These are phyloP conservation scores for Coniochaeta hoffmannii DNA, from an alignment of 2,329 filamentous ascomycete genomes.

Conservation along the genomic window DNA sequence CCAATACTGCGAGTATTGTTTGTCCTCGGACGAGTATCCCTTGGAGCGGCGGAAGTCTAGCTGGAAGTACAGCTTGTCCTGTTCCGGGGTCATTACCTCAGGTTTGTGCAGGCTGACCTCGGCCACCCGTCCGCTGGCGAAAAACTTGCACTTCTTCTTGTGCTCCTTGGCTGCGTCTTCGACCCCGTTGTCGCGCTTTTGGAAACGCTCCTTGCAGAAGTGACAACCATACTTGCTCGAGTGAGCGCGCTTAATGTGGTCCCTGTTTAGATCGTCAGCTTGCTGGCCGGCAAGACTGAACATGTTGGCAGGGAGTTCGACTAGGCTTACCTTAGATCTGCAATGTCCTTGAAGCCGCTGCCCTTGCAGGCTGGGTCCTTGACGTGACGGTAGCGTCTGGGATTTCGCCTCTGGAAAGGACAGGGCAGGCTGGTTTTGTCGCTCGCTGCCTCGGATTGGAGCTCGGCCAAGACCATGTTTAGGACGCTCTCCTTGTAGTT, in stretches of 20 bases:
- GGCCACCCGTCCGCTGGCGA: not conserved
- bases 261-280: not conserved
- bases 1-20: constrained; percentile 1
- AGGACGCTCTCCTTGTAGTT: constrained; percentile 1
- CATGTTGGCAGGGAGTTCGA: not conserved
- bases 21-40: not conserved
- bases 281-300: not conserved
- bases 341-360: constrained; percentile 2
- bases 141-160: not conserved
- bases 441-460: not conserved
- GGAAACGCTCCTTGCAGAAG: constrained; percentile 1
- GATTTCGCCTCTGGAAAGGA: constrained; percentile 1
- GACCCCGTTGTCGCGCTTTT: not conserved
- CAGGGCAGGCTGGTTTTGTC: not conserved
- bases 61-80: constrained; percentile 1
- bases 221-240: constrained; percentile 1
- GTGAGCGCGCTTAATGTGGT: constrained; percentile 3
- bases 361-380: not conserved
- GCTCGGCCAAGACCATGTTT: not conserved
- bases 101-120: not conserved
- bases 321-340: not conserved
- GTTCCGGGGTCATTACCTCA: not conserved
- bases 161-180: not conserved
- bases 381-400: not conserved
- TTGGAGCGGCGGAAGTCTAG: constrained; percentile 2